A percentile compares a stretch with the other conserved stretches of the same genome.
These are phyloP conservation scores for Pythium phragmitis DNA, from an alignment of 352 stramenopile species.

Conservation along the genomic window DNA sequence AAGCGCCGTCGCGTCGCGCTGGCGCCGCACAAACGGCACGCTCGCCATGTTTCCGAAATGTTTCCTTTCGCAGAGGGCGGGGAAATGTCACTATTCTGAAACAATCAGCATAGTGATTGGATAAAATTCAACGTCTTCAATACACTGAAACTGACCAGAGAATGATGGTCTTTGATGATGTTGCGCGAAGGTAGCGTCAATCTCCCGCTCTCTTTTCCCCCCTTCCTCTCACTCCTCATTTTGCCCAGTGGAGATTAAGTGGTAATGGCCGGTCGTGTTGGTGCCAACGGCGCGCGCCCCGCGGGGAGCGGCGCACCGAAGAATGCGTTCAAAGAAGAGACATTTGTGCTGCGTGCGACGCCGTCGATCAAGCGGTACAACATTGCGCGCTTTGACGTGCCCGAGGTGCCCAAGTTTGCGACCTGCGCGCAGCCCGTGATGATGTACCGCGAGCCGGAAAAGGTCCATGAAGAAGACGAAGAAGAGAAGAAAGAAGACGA, in stretches of 20 bases:
- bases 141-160: conserved; percentile 2
- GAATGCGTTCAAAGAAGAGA: conserved; percentile 43
- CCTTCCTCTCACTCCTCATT: conserved; percentile 6
- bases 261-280: conserved; percentile 4
- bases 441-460: conserved; percentile 86
- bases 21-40: conserved; percentile 20
- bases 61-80: conserved; percentile 7
- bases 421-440: conserved; percentile 74
- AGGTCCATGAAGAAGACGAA: conserved; percentile 71
- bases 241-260: background rate
- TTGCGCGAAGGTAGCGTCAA: conserved; percentile 11
- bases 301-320: conserved; percentile 1
- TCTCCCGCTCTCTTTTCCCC: background rate
- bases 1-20: conserved; percentile 29
- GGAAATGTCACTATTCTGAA: conserved; percentile 10
- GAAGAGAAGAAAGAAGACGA: conserved; percentile 72
- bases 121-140: conserved; percentile 4
- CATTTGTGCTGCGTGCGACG: conserved; percentile 74
- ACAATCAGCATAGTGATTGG: background rate
- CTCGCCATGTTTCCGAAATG: conserved; percentile 2
- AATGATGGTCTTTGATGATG: conserved; percentile 2
- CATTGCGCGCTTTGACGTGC: conserved; percentile 80
- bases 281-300: conserved; percentile 6
- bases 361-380: conserved; percentile 89
- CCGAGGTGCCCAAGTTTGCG: conserved; percentile 57